A percentile compares a stretch with the other conserved stretches of the same genome.
phyloP scores from a whole-genome alignment of 2,329 filamentous ascomycete genomes.

The Colletotrichum liriopes region DNA sequence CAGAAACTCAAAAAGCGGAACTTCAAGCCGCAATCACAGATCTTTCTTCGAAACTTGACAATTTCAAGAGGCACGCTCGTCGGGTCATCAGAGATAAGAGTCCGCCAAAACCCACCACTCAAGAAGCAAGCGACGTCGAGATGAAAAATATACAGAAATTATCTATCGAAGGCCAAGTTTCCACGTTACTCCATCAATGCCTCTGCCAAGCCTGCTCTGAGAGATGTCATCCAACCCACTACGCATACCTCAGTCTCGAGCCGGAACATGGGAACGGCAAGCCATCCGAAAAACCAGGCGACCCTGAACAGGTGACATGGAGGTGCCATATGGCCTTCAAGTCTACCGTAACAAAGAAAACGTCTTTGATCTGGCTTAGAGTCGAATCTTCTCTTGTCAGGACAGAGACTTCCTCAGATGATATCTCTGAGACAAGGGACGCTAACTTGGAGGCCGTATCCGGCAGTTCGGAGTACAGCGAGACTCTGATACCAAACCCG shows the following conservation, averaged over 20 bases:
- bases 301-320: background rate
- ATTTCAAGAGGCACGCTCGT: too few relatives aligned
- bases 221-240: background rate
- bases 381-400: background rate
- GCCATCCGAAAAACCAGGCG: background rate
- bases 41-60: too few relatives aligned
- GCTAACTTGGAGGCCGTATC: too few relatives aligned
- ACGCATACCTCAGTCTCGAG: background rate
- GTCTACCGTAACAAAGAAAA: background rate
- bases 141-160: background rate
- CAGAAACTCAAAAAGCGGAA: too few relatives aligned
- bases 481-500: too few relatives aligned
- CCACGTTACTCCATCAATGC: background rate
- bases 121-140: background rate
- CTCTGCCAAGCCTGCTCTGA: background rate
- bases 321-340: background rate
- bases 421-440: too few relatives aligned
- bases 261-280: background rate
- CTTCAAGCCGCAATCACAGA: too few relatives aligned
- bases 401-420: too few relatives aligned
- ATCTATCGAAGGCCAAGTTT: background rate
- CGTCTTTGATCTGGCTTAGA: background rate
- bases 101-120: background rate
- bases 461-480: too few relatives aligned
- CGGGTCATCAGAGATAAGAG: background rate